phyloP scores from a whole-genome alignment of 2,329 filamentous ascomycete genomes.

The Trichoderma endophyticum region DNA sequence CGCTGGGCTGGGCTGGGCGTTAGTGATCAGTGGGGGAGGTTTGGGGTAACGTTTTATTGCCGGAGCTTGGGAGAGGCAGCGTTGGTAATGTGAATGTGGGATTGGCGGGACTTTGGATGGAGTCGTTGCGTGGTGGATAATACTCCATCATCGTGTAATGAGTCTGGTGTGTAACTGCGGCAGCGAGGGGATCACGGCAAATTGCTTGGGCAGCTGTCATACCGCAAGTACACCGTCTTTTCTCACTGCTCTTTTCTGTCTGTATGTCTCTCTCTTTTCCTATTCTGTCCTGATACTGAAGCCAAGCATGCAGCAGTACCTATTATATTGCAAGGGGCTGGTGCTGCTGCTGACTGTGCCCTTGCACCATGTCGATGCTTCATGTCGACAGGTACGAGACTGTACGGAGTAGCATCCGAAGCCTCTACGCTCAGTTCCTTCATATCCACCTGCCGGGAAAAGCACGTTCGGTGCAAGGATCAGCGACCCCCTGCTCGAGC shows the following conservation, averaged over 20 bases:
- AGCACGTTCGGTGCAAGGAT: neutral
- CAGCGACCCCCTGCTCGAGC: neutral
- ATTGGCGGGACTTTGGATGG: neutral
- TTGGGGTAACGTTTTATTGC: constrained; percentile 7
- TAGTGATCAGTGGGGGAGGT: constrained; percentile 1
- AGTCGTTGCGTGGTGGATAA: neutral
- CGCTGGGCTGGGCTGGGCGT: neutral
- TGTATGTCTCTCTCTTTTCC: neutral
- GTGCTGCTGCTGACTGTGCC: neutral
- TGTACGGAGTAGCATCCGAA: neutral
- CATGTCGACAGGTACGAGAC: neutral
- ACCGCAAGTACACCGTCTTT: neutral
- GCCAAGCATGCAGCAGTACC: neutral
- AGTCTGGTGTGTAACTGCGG: neutral
- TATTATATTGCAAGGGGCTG: neutral
- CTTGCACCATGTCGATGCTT: neutral
- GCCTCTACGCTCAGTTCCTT: neutral
- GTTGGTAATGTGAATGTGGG: neutral
- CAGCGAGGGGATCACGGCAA: neutral
- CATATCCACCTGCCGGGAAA: neutral
- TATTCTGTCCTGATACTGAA: neutral
- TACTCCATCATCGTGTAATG: neutral
- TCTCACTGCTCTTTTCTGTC: no score
- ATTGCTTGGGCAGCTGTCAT: neutral
- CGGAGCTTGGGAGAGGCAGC: neutral